Evolutionary conservation across 148 eudicot species (phyloP), one percentile per base, ranked within the genome.

Genomic region (Vaccinium myrtillus): DNA sequence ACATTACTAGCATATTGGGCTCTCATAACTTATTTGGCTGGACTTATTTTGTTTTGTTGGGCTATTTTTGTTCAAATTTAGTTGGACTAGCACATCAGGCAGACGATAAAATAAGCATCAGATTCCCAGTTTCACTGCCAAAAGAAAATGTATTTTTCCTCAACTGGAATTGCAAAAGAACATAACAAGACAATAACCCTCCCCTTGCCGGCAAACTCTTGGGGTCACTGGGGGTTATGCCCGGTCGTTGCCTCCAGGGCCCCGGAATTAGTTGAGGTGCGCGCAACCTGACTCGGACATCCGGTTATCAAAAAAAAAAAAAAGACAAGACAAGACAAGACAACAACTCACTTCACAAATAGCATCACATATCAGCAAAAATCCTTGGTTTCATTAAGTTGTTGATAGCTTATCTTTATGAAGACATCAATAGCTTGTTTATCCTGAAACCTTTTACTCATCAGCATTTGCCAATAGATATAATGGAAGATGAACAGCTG

Each of bases 401-500:
- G 27, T 23, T 63, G 8, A 8, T 58, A 63, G 70, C 30, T 10
- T 63, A 25, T 63, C 18, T 63, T 18, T 19, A 16, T 16, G 18
- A 58, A 16, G 65, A 16, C 18, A 6, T 18, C 18, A 58, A 58
- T 63, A 63, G 70, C 65, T 58, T 43, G 46, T 16, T 4, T 23
- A 3, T 63, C 70, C 46, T 43, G 46, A 43, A 43, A 43, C 46
- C 39, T 36, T 36, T 2, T 36, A 36, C 55, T 84, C 81, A 7
- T 90, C 90, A 27, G 92, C 89, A 30, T 90, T 90, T 85, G 87
- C 86, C 83, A 90, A 79, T 8, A 90, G 86, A 90, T 86, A 88
- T 0, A 88, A 79, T 1, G 92, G 92, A 81, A 90, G 90, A 88
- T 90, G 92, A 70, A 88, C 88, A 46, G 90, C 89, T 10, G 92